These are phyloP conservation scores for Fusarium nodosum DNA, from an alignment of 2,329 filamentous ascomycete genomes.

Conservation along the genomic window DNA sequence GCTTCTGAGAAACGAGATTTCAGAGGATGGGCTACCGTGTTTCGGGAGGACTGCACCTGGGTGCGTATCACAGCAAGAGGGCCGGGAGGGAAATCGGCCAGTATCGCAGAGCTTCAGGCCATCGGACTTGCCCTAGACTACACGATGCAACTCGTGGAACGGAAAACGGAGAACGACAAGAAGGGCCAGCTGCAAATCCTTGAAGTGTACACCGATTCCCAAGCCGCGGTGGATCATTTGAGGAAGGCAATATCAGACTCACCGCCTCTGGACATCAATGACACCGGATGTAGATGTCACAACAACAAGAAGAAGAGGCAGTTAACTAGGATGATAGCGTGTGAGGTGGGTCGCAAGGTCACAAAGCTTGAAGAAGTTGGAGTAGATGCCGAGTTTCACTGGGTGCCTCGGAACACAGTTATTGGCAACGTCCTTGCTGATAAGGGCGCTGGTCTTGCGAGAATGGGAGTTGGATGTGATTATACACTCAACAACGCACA, in stretches of 20 bases:
- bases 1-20: background rate
- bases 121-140: conserved; percentile 30
- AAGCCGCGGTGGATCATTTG: background rate
- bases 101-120: conserved; percentile 21
- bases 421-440: conserved; percentile 31
- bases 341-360: background rate
- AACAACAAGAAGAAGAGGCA: background rate
- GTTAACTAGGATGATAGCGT: background rate
- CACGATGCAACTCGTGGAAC: conserved; percentile 5
- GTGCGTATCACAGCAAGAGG: conserved; percentile 21
- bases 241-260: background rate
- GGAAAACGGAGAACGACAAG: background rate
- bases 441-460: conserved; percentile 12
- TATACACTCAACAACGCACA: background rate
- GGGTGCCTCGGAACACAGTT: conserved; percentile 30
- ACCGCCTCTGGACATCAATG: background rate
- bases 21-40: conserved; percentile 12
- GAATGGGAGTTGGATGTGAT: background rate
- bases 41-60: conserved; percentile 16
- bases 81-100: background rate
- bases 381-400: conserved; percentile 34
- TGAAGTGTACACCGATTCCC: conserved; percentile 30
- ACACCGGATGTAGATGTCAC: too few species aligned
- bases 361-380: conserved; percentile 1
- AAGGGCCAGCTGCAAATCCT: background rate